Conservation (phyloP, 371 early-diverging fungal species). For the Mortierella sp. region DNA sequence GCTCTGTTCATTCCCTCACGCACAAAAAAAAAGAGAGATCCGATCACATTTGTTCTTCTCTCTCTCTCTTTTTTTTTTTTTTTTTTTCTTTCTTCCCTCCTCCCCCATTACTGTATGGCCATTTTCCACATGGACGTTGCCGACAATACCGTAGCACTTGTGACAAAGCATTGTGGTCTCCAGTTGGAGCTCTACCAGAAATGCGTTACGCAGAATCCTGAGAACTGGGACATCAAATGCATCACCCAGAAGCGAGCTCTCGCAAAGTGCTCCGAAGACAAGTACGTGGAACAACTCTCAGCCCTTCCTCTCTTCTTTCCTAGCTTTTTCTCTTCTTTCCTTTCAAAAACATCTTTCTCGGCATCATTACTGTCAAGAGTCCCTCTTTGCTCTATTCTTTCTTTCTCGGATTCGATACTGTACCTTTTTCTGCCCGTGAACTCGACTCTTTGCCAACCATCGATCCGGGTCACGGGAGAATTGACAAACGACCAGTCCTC, state of each 20-base stretch:
- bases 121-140: conserved; percentile 56
- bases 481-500: no score
- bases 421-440: no score
- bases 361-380: no score
- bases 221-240: conserved; percentile 80
- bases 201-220: conserved; percentile 80
- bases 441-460: no score
- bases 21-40: neutral
- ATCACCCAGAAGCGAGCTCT: conserved; percentile 76
- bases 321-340: conserved; percentile 29
- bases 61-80: conserved; percentile 2
- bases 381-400: no score
- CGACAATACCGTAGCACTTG: conserved; percentile 56
- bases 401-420: no score
- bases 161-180: conserved; percentile 82
- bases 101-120: conserved; percentile 19
- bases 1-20: neutral
- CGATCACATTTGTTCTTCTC: neutral
- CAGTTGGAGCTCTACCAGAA: conserved; percentile 81
- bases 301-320: conserved; percentile 3
- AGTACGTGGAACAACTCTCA: conserved; percentile 56
- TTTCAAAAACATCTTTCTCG: no score
- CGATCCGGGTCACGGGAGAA: no score
- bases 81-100: neutral
- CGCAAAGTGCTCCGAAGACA: conserved; percentile 84